Evolutionary conservation across 805 yeast genomes (phyloP), one percentile per base, ranked within the genome.

Genomic region (Cyberlindnera amylophila): DNA sequence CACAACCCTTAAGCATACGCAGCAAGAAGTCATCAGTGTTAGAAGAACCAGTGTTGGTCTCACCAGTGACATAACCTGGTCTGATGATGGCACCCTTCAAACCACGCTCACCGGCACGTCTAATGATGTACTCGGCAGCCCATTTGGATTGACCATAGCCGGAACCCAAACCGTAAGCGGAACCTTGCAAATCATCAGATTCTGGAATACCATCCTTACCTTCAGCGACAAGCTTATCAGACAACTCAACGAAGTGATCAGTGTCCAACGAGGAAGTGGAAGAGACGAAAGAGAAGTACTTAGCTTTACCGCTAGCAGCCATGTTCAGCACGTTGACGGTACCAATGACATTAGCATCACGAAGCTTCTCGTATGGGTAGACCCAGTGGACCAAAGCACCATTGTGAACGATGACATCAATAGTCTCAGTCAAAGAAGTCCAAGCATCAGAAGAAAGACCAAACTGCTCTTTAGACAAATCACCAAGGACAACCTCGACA

Each of bases 301-400:
- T 95, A 30, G 97, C 78, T 61, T 86, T 89, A 31, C 96, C 96
- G 32, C 71, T 67, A 7, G 80, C 75, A 55, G 93, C 82, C 29
- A 71, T 58, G 58, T 80, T 80, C 76, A 93, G 69, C 9, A 89
- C 87, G 56, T 90, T 86, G 45, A 91, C 66, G 0, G 98, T 85
- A 34, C 96, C 81, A 45, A 90, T 67, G 26, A 95, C 99, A 59
- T 93, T 93, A 27, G 98, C 93, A 52, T 87, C 96, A 55, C 98
- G 79, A 57, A 93, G 71, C 51, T 86, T 86, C 36, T 83, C 68
- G 66, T 93, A 93, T 21, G 99, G 98, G 63, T 86, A 93, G 2
- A 90, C 96, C 99, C 99, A 93, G 64, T 93, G 99, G 30, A 93
- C 99, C 48, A 90, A 72, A 14, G 99, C 99, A 70, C 98, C 99